Evolutionary conservation across 2,329 filamentous ascomycete genomes (phyloP), one percentile per base, ranked within the genome.

Genomic region (Epichloe amarillans): DNA sequence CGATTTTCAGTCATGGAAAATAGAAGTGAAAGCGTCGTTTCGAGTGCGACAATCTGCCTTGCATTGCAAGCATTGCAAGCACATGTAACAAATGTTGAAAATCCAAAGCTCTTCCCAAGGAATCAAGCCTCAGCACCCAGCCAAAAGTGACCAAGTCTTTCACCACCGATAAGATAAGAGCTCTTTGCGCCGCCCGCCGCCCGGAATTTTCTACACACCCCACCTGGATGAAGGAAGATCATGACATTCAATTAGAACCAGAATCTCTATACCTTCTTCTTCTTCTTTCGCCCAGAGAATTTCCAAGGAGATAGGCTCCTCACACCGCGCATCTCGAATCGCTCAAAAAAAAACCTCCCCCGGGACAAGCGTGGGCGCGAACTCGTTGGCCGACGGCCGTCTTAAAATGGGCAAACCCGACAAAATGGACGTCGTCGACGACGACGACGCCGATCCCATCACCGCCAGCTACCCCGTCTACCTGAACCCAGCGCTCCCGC

Each of bases 391-490:
- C 38, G 10, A 36, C 8, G 12, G 12, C 33, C 19, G 15, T 12
- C n/a, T n/a, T 14, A 21, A 21, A 7, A 53, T 49, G 52, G 49
- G 42, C 46, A 49, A 46, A 3, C 43, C 39, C 33, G 50, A 47
- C 52, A 17, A 17, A 12, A 64, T 64, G 62, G 59, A 60, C 44
- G 50, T 59, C 33, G 53, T 56, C 52, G 35, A 66, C 42, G 53
- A 57, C 52, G 35, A 66, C 42, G 76, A 81, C 45, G 66, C 76
- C 19, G 86, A 90, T 61, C 85, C 86, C 50, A 75, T 90, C 56
- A 75, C 84, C 49, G 76, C 82, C 41, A 81, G 77, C 55, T 97
- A 95, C 76, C 80, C 88, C 62, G 81, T 97, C 66, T 91, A 84
- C 69, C 82, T 95, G 63, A 95, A 90, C 59, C 84, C 88, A 21